Base-by-base conservation (phyloP, 805 yeast species). In the Ogataea naganishii region DNA sequence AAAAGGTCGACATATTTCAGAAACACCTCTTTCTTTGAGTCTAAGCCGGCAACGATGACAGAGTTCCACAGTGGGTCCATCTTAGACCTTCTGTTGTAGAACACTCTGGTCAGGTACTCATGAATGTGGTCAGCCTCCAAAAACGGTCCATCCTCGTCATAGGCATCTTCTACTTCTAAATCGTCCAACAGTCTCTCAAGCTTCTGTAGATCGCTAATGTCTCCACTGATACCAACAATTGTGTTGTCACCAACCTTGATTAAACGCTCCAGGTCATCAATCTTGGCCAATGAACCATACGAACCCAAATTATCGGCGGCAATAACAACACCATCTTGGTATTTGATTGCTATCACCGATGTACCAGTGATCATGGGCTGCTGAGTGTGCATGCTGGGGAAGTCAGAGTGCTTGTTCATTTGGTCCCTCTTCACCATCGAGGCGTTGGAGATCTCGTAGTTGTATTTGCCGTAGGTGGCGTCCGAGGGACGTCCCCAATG, bases 1-100 rank as follows among this genome's bases (percentile, higher is more conserved):
- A 88, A 69, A 37, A 92, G 64, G 54, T 92, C 96, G 26, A 86
- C 94, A 50, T 83, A 88, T 42, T 79, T 76, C 49, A 92, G 66
- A 46, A 81, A 82, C 26, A 92, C 85, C 42, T 72, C 66, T 23
- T 53, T 46, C 34, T 75, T 75, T 39, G 71, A 75, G 51, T 81
- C 80, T 43, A 80, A 66, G 7, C 99, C 99, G 10, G 86, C 96
- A 30, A 92, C 96, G 33, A 92, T 66, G 22, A 82, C 61, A 1
- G 97, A 80, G 58, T 92, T 92, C 97, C 97, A 92, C 40, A 86
- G 66, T 15, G 99, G 99, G 53, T 92, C 75, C 89, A 92, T 79
- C 58, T 92, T 86, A 31, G 81, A 70, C 58, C 99, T 74, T 58
- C 97, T 78, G 41, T 71, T 64, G 60, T 92, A 92, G 67, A 89